Conservation (phyloP, 768 basidiomycete species). For the Pleurotus tuoliensis region DNA sequence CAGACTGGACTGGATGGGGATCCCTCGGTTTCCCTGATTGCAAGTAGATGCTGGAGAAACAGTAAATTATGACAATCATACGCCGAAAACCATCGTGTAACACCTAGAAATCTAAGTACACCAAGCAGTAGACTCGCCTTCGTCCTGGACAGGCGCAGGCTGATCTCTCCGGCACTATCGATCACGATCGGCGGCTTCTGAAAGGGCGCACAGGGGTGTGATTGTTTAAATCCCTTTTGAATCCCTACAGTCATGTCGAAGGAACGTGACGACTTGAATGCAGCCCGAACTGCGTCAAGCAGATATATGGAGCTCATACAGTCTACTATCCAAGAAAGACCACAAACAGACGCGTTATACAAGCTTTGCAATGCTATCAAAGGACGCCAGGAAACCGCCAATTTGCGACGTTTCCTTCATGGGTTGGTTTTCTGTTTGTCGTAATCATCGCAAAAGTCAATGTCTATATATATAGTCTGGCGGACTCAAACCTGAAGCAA, state of each 20-base stretch:
- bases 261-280: no score
- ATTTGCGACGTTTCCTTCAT: neutral
- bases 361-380: neutral
- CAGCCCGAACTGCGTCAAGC: neutral
- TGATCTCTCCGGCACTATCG: neutral
- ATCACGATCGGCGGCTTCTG: neutral
- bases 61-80: neutral
- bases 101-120: neutral
- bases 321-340: neutral
- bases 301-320: neutral
- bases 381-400: constrained; percentile 1
- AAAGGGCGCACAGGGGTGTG: no score
- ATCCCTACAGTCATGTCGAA: no score
- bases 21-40: constrained; percentile 59
- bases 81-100: no score
- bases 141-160: neutral
- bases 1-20: constrained; percentile 63
- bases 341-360: neutral
- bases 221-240: no score
- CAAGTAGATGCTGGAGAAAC: constrained; percentile 17
- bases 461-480: neutral
- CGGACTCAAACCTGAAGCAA: neutral
- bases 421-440: neutral
- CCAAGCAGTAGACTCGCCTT: no score
- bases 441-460: neutral